These are phyloP conservation scores for Blastosporella zonata DNA, from an alignment of 1,284 basidiomycete genomes.

Conservation along the genomic window DNA sequence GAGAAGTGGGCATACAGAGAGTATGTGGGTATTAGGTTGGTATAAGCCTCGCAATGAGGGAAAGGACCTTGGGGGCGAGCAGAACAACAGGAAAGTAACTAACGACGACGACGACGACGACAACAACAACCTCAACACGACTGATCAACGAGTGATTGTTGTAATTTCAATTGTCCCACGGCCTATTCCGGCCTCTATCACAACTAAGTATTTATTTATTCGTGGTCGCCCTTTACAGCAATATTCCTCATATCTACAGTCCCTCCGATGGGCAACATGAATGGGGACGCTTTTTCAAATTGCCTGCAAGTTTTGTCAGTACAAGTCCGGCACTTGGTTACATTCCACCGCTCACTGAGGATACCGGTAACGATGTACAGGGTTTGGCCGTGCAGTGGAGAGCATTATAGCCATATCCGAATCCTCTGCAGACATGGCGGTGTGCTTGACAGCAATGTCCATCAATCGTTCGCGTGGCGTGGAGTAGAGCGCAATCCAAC, in stretches of 20 bases:
- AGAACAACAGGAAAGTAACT: slow-evolving; percentile 4
- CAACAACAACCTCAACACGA: background rate
- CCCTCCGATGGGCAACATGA: slow-evolving; percentile 47
- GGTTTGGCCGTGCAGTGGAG: slow-evolving; percentile 47
- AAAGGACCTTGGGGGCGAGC: slow-evolving; percentile 3
- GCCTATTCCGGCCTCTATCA: slow-evolving; percentile 5
- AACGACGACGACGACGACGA: slow-evolving; percentile 12
- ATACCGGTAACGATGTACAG: slow-evolving; percentile 59
- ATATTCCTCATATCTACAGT: slow-evolving; percentile 41
- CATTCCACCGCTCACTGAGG: slow-evolving; percentile 62
- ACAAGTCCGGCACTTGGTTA: background rate
- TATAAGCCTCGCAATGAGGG: slow-evolving; percentile 20
- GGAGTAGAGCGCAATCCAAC: slow-evolving; percentile 55
- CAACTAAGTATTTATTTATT: slow-evolving; percentile 16
- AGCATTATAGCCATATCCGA: slow-evolving; percentile 46
- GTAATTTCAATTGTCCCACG: slow-evolving; percentile 20
- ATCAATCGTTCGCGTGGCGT: slow-evolving; percentile 51
- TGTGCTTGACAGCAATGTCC: slow-evolving; percentile 51
- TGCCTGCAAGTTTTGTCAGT: slow-evolving; percentile 28
- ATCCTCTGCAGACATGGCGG: slow-evolving; percentile 43
- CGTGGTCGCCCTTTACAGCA: slow-evolving; percentile 41
- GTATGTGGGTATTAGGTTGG: slow-evolving; percentile 18
- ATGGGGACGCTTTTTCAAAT: slow-evolving; percentile 50
- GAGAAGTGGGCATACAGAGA: slow-evolving; percentile 20
- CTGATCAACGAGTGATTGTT: slow-evolving; percentile 16